Base-by-base conservation (phyloP, 2,329 filamentous ascomycete genomes). In the Penicillium corylophilum region DNA sequence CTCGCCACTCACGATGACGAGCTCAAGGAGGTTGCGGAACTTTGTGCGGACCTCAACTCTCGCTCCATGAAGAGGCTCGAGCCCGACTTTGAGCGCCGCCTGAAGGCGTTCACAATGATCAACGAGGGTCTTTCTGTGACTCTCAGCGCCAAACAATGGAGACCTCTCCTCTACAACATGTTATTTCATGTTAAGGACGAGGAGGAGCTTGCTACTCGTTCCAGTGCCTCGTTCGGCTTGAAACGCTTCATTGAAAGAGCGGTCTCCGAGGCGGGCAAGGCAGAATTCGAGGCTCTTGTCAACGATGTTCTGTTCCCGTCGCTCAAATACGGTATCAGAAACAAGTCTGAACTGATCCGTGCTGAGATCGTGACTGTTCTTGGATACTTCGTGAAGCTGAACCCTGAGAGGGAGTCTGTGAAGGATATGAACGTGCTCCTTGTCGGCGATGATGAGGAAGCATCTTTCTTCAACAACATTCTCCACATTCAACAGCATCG, bases 391-490 rank as follows among this genome's bases (percentile, higher is more conserved):
- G 80, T 96, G 29, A 83, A 85, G 52, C 77, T 80, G 38, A 85
- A 94, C 65, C 79, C 87, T 0, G 73, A 80, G 0, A 92, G 90
- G 84, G 68, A 80, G 5, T 82, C 85, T 2, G 80, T 97, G 35
- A 80, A 82, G 26, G 91, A 95, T 67, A 82, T 99, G 74, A 76
- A 82, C 52, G 78, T 80, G 5, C 79, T 99, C 10, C 79, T 94
- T 35, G 81, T 82, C 8, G 80, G 77, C 13, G 80, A 88, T 46
- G 90, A 95, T 54, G 88, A 92, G 42, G 88, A 89, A 63, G 83
- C 85, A 10, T 89, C 89, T 1, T 96, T 99, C 76, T 99, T 97
- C 77, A 88, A 83, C 71, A 95, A 97, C 63, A 85, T 97, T 40
- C 77, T 97, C 31, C 92, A 94, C 65, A 93, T 95, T 43, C 91